Percentiles rank a stretch among this genome's conserved stretches.
These are phyloP conservation scores for Comarum palustre DNA, from an alignment of 306 rosid species.

Conservation along the genomic window DNA sequence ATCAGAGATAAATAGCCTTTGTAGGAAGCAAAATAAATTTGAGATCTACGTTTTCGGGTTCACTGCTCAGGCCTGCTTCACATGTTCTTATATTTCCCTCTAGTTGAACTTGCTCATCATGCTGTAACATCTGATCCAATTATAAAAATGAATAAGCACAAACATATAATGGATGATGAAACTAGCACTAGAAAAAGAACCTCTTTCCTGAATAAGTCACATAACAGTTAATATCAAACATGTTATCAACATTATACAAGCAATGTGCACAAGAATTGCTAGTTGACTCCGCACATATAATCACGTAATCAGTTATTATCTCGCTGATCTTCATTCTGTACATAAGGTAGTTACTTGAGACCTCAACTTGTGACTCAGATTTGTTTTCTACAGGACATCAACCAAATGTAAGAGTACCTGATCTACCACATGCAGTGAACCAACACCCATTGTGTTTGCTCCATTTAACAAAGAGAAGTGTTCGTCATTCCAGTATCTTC, in stretches of 20 bases:
- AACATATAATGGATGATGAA: not conserved
- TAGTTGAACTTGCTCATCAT: conserved; percentile 29
- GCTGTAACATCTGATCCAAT: conserved; percentile 1
- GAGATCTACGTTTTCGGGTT: conserved; percentile 32
- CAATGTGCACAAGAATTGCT: not conserved
- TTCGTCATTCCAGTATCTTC: conserved; percentile 41
- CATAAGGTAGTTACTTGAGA: not conserved
- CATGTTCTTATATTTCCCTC: conserved; percentile 26
- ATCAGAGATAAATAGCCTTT: too few species aligned
- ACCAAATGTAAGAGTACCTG: conserved; percentile 34
- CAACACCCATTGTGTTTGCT: conserved; percentile 30
- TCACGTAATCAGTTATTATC: not conserved
- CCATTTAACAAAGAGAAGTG: conserved; percentile 29
- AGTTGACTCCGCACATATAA: not conserved
- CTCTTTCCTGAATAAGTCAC: not conserved
- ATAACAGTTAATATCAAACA: not conserved
- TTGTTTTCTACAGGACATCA: not conserved
- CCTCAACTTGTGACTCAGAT: not conserved
- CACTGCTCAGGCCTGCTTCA: conserved; percentile 39
- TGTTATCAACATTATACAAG: too few species aligned
- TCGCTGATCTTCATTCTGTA: not conserved
- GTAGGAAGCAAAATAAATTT: not conserved
- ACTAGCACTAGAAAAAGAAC: not conserved
- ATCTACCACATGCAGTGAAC: conserved; percentile 40
- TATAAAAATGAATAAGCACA: not conserved